Percentiles rank a stretch among this genome's conserved stretches.
These are phyloP conservation scores for Backusella mclennaniae DNA, from an alignment of 192 early-diverging fungal species.

Conservation along the genomic window DNA sequence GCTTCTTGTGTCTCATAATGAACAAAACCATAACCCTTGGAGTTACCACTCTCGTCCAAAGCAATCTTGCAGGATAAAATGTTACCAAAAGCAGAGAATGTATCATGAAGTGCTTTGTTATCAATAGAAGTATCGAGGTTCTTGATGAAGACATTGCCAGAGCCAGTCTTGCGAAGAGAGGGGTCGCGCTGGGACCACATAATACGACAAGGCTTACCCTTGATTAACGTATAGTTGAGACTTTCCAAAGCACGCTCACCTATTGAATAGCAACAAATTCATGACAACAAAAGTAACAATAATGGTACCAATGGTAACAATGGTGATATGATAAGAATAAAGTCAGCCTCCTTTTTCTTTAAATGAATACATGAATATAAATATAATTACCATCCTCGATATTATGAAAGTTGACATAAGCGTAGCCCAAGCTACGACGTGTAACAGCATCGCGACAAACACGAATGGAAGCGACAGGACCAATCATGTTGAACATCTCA, in stretches of 20 bases:
- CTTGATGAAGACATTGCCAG: conserved; percentile 99
- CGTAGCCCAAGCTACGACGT: conserved; percentile 93
- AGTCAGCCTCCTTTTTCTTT: conserved; percentile 5
- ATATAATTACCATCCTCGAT: conserved; percentile 61
- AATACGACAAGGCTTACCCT: conserved; percentile 95
- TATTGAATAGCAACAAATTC: conserved; percentile 17
- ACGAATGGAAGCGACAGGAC: conserved; percentile 95
- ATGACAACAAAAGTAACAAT: not conserved
- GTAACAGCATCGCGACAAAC: conserved; percentile 98
- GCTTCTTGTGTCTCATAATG: conserved; percentile 96
- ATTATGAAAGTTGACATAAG: conserved; percentile 98
- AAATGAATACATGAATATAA: not conserved
- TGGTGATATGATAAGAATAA: not conserved
- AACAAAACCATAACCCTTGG: conserved; percentile 97
- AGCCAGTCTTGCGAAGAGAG: conserved; percentile 83
- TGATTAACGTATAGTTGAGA: conserved; percentile 95
- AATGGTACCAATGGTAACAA: not conserved
- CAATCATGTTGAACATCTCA: conserved; percentile 95
- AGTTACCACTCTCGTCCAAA: conserved; percentile 70
- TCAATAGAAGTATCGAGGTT: conserved; percentile 96
- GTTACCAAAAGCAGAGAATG: conserved; percentile 95
- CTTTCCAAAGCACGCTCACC: conserved; percentile 89
- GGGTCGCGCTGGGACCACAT: conserved; percentile 99
- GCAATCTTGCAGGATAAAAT: conserved; percentile 98
- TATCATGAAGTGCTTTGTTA: conserved; percentile 99